Evolutionary conservation across 805 yeast species (phyloP).

Genomic region (Lachancea dasiensis): DNA sequence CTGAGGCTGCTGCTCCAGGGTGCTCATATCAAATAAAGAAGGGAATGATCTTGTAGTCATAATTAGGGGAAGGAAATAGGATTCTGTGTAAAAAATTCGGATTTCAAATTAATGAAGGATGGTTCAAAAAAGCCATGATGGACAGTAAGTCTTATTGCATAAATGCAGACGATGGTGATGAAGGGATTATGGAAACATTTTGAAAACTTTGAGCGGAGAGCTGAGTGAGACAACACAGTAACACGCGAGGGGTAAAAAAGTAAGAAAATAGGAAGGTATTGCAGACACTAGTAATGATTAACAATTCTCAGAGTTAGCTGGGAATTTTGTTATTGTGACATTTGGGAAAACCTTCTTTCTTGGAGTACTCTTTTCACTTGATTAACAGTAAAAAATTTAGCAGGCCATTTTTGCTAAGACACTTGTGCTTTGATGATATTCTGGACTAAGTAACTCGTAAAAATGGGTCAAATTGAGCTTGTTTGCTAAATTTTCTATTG

Average conservation of each 20-base stretch:
- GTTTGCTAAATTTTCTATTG: conserved; percentile 17
- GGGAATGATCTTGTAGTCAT: conserved; percentile 9
- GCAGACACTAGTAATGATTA: neutral
- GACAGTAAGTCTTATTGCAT: conserved; percentile 10
- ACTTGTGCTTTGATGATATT: conserved; percentile 1
- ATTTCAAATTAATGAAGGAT: neutral
- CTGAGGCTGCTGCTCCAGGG: conserved; percentile 8
- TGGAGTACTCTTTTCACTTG: conserved; percentile 8
- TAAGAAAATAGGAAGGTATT: neutral
- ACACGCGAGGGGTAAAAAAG: conserved; percentile 4
- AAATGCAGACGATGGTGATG: conserved; percentile 3
- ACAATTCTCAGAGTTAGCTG: conserved; percentile 3
- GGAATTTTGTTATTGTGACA: conserved; percentile 8
- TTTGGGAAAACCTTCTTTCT: conserved; percentile 9
- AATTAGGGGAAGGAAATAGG: too few relatives aligned
- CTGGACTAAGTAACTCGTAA: conserved; percentile 6
- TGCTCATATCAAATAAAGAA: conserved; percentile 8
- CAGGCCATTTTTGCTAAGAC: conserved; percentile 20
- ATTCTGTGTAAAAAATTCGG: neutral
- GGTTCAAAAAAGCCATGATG: conserved; percentile 9
- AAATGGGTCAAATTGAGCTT: conserved; percentile 11
- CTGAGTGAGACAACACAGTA: conserved; percentile 3
- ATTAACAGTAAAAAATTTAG: conserved; percentile 19
- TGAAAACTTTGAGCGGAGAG: conserved; percentile 2
- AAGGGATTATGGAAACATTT: conserved; percentile 6